Evolutionary conservation across 805 yeast species (phyloP).

Genomic region (Torulaspora indica): DNA sequence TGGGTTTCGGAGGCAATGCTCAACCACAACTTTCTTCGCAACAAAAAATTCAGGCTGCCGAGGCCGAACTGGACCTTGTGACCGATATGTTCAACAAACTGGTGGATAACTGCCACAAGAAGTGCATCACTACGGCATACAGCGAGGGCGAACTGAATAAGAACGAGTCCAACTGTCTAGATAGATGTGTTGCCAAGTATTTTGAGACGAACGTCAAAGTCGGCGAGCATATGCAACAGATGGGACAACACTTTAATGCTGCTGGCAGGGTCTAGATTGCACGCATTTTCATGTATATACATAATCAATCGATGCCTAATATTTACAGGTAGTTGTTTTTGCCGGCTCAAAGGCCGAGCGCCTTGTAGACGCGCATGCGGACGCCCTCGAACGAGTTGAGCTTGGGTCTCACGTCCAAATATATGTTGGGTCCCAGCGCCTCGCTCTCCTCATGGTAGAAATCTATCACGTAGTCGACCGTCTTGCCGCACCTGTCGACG

Average conservation of each 20-base stretch:
- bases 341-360: conserved; percentile 47
- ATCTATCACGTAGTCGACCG: conserved; percentile 87
- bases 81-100: conserved; percentile 95
- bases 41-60: conserved; percentile 84
- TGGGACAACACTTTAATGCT: conserved; percentile 42
- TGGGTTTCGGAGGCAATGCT: conserved; percentile 73
- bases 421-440: conserved; percentile 52
- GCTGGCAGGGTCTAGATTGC: conserved; percentile 31
- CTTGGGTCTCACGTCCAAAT: conserved; percentile 89
- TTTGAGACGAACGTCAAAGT: conserved; percentile 92
- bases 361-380: conserved; percentile 57
- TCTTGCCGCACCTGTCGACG: conserved; percentile 75
- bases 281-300: conserved; percentile 14
- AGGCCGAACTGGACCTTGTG: conserved; percentile 94
- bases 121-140: conserved; percentile 70
- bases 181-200: conserved; percentile 93
- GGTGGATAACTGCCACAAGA: conserved; percentile 81
- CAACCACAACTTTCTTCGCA: conserved; percentile 69
- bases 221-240: conserved; percentile 67
- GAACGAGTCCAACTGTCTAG: conserved; percentile 81
- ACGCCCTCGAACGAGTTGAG: conserved; percentile 76
- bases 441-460: conserved; percentile 52
- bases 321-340: conserved; percentile 6
- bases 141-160: conserved; percentile 69
- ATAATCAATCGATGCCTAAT: neutral